Conservation (phyloP, 768 basidiomycete species). For the Collybia sp. region DNA sequence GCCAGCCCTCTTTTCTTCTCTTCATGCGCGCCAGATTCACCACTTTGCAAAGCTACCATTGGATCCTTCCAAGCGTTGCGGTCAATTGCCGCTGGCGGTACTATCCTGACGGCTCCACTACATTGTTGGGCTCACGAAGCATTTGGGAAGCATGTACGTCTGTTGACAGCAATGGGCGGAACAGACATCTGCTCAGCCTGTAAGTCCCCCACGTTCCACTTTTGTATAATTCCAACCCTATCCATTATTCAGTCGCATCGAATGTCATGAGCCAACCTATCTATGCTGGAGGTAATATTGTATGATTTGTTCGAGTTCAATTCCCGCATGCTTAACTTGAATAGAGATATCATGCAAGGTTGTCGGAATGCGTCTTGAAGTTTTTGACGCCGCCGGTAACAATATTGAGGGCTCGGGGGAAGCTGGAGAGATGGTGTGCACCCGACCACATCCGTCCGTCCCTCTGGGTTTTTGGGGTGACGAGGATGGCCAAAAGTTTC, state of each 20-base stretch:
- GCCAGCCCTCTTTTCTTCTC: slow-evolving; percentile 16
- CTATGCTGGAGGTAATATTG: slow-evolving; percentile 51
- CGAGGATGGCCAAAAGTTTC: slow-evolving; percentile 48
- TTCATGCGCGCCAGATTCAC: background rate
- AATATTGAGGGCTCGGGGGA: slow-evolving; percentile 43
- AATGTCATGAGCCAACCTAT: slow-evolving; percentile 45
- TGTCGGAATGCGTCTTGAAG: slow-evolving; percentile 61
- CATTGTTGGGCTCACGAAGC: slow-evolving; percentile 61
- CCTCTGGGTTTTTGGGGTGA: slow-evolving; percentile 71
- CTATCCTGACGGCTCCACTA: slow-evolving; percentile 61
- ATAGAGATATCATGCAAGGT: slow-evolving; percentile 61
- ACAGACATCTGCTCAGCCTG: slow-evolving; percentile 67
- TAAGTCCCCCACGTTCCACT: slow-evolving; percentile 27
- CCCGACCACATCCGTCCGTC: slow-evolving; percentile 65
- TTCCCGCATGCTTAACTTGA: background rate
- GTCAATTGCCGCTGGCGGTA: slow-evolving; percentile 50
- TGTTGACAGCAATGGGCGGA: slow-evolving; percentile 60
- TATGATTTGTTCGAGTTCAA: background rate
- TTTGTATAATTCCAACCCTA: background rate
- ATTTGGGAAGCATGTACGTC: slow-evolving; percentile 47
- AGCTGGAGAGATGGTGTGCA: slow-evolving; percentile 63
- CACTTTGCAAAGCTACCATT: slow-evolving; percentile 33
- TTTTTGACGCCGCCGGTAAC: slow-evolving; percentile 49
- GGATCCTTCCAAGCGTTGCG: slow-evolving; percentile 53
- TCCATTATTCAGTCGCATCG: slow-evolving; percentile 42